A percentile compares a stretch with the other conserved stretches of the same genome.
Evolutionary conservation across 2,329 filamentous ascomycete species (phyloP).

Genomic region (Emericellopsis cladophorae): DNA sequence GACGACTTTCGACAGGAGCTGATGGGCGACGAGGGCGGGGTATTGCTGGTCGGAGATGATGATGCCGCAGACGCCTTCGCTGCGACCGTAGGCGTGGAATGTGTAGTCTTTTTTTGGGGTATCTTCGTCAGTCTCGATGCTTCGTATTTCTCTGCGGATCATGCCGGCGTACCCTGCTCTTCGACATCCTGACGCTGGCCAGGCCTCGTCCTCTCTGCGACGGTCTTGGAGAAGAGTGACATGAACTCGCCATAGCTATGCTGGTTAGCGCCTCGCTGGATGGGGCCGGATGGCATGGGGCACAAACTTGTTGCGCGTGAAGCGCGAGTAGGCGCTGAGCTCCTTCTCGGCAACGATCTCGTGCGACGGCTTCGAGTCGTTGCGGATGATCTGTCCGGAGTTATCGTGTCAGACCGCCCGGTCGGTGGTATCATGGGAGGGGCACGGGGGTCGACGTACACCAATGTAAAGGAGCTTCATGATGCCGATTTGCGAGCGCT

Average conservation of each 20-base stretch:
- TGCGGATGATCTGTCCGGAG: constrained; percentile 58
- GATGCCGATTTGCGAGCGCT: not conserved
- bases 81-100: constrained; percentile 67
- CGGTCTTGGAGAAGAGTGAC: constrained; percentile 74
- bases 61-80: constrained; percentile 62
- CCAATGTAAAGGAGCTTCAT: constrained; percentile 6
- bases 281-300: constrained; percentile 3
- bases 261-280: constrained; percentile 1
- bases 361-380: constrained; percentile 61
- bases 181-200: constrained; percentile 78
- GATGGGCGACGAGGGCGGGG: constrained; percentile 68
- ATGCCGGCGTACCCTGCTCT: constrained; percentile 48
- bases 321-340: constrained; percentile 65
- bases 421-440: constrained; percentile 1
- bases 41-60: constrained; percentile 69
- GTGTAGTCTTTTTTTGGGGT: constrained; percentile 41
- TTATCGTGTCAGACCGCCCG: not conserved
- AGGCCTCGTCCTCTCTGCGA: constrained; percentile 73
- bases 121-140: not conserved
- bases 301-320: constrained; percentile 58
- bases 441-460: constrained; percentile 1
- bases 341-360: constrained; percentile 71
- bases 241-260: constrained; percentile 51
- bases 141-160: not conserved
- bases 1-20: constrained; percentile 72